phyloP scores from a whole-genome alignment of 495 filamentous ascomycete genomes.

The Aspergillus leporis region DNA sequence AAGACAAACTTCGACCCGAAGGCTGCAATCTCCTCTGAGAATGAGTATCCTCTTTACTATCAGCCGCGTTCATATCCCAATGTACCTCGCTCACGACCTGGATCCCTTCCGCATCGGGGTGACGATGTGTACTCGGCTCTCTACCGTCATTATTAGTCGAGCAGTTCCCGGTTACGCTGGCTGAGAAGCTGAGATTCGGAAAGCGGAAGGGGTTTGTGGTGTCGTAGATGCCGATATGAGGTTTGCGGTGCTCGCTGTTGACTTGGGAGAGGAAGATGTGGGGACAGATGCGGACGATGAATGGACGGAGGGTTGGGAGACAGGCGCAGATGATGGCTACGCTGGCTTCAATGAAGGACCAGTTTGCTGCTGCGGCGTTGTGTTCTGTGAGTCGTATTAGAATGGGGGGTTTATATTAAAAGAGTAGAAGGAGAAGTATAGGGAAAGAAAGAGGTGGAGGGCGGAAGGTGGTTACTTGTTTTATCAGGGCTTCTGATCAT shows the following conservation, averaged over 20 bases:
- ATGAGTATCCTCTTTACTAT: constrained; percentile 3
- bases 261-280: constrained; percentile 21
- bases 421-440: neutral
- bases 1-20: neutral
- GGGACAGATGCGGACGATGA: constrained; percentile 72
- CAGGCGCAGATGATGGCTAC: constrained; percentile 80
- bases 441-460: neutral
- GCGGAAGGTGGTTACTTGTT: constrained; percentile 24
- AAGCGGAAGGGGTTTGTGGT: constrained; percentile 7
- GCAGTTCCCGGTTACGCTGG: constrained; percentile 25
- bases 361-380: constrained; percentile 56
- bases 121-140: constrained; percentile 3
- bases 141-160: constrained; percentile 6
- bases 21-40: neutral
- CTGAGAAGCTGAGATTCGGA: constrained; percentile 28
- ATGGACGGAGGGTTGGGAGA: constrained; percentile 77
- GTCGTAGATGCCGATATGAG: constrained; percentile 11
- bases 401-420: constrained; percentile 6
- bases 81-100: constrained; percentile 35
- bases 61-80: constrained; percentile 16
- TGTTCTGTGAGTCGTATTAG: constrained; percentile 24
- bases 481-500: constrained; percentile 16
- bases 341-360: constrained; percentile 84
- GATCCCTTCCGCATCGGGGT: constrained; percentile 24
- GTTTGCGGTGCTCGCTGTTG: constrained; percentile 22